phyloP scores from a whole-genome alignment of 306 rosid genomes.

The Quercus glauca region DNA sequence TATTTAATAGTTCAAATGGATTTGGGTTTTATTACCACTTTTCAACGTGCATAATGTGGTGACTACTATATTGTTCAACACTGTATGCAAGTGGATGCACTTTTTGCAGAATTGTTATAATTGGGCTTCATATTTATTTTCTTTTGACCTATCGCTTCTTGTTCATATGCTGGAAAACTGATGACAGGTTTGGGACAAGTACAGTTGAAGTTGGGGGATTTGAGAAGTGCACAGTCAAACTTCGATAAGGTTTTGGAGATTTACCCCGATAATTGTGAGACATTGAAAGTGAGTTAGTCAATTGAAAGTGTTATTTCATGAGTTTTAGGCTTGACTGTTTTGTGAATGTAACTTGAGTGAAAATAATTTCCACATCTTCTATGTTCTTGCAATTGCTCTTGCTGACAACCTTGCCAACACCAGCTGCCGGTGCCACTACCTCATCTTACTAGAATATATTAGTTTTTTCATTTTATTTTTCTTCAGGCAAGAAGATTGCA shows the following conservation, averaged over 20 bases:
- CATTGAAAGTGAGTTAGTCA: constrained; percentile 73
- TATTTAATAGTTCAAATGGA: background rate
- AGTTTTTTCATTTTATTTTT: background rate
- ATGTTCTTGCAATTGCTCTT: background rate
- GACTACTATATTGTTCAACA: background rate
- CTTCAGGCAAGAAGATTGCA: background rate
- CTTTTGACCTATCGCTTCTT: background rate
- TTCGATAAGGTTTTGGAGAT: constrained; percentile 93
- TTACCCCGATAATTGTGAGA: constrained; percentile 86
- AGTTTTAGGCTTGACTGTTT: constrained; percentile 4
- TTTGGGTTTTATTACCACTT: background rate
- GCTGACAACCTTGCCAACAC: background rate
- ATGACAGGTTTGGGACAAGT: constrained; percentile 93
- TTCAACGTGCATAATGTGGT: constrained; percentile 9
- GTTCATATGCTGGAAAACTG: constrained; percentile 20
- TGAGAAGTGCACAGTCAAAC: constrained; percentile 84
- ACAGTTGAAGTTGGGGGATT: constrained; percentile 92
- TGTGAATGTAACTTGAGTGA: background rate
- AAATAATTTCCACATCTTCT: background rate
- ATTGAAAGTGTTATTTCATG: constrained; percentile 8
- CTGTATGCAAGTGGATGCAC: constrained; percentile 21
- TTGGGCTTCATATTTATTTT: constrained; percentile 8
- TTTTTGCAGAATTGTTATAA: constrained; percentile 9
- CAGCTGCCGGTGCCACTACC: background rate
- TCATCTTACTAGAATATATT: background rate